phyloP scores from a whole-genome alignment of 164 flowering plant species.

The Santalum album region DNA sequence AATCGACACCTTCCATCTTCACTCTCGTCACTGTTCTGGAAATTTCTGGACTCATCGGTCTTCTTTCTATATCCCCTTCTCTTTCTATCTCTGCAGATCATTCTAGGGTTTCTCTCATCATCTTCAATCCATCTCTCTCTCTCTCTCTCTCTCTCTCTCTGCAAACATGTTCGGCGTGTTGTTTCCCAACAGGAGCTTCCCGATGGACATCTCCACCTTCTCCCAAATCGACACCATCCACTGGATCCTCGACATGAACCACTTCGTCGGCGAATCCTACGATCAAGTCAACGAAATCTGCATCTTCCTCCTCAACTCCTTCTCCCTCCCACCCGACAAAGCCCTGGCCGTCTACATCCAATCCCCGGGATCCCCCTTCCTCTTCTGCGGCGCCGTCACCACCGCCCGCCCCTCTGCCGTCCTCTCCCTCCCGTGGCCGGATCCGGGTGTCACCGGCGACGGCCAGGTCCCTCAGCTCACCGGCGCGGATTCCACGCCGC shows the following conservation, averaged over 20 bases:
- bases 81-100: background rate
- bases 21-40: too few species aligned
- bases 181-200: conserved; percentile 93
- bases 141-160: background rate
- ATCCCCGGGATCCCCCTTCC: conserved; percentile 80
- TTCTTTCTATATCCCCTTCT: too few species aligned
- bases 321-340: conserved; percentile 81
- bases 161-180: conserved; percentile 75
- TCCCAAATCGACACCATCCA: conserved; percentile 89
- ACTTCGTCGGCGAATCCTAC: conserved; percentile 81
- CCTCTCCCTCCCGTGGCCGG: conserved; percentile 72
- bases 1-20: too few species aligned
- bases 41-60: too few species aligned
- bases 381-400: conserved; percentile 81
- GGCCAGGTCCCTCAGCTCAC: conserved; percentile 48
- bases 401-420: conserved; percentile 94
- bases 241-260: conserved; percentile 95
- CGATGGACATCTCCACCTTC: conserved; percentile 83
- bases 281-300: conserved; percentile 70
- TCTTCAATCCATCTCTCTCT: background rate
- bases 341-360: conserved; percentile 92
- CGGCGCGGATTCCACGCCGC: conserved; percentile 39
- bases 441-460: background rate
- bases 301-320: conserved; percentile 71
- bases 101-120: background rate